phyloP scores from a whole-genome alignment of 2,329 filamentous ascomycete species.

The Ophiostoma sp. region DNA sequence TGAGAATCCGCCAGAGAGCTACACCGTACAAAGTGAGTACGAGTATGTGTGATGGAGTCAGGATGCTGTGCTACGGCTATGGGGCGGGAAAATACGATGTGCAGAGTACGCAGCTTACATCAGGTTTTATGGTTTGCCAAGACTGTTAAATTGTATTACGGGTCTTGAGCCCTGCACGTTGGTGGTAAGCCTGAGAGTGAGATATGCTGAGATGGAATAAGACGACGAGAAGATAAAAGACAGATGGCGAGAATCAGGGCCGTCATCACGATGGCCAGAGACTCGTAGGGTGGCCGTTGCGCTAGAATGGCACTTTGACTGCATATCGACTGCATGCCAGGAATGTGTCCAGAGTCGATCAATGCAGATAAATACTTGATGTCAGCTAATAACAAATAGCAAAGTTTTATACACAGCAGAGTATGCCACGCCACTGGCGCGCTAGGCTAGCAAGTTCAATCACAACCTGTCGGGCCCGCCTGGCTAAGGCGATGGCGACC shows the following conservation, averaged over 20 bases:
- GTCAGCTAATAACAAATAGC: background rate
- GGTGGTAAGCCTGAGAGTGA: background rate
- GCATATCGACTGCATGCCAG: background rate
- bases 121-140: conserved; percentile 1
- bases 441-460: conserved; percentile 1
- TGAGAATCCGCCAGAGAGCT: too few species aligned
- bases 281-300: background rate
- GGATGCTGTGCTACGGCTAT: background rate
- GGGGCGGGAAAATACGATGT: conserved; percentile 11
- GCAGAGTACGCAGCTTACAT: background rate
- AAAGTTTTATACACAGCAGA: background rate
- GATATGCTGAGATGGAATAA: background rate
- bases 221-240: background rate
- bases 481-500: background rate
- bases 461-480: background rate
- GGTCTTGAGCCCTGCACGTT: background rate
- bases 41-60: too few species aligned
- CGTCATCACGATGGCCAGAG: background rate
- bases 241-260: background rate
- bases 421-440: background rate
- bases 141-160: background rate
- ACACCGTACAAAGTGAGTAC: background rate
- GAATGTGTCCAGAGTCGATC: background rate
- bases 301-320: background rate
- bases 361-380: background rate